These are phyloP conservation scores for sunflower (Helianthus annuus) DNA, from an alignment of 129 eudicot genomes.

Conservation along the genomic window HanXRQr2.0-SUNRISE NC_035445.2:78288793-78289292, in stretches of 20 bases:
- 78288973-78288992: slow-evolving; percentile 8
- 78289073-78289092: slow-evolving; percentile 27
- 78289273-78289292: slow-evolving; percentile 18
- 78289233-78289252: slow-evolving; percentile 13
- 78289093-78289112: slow-evolving; percentile 24
- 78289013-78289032: neutral
- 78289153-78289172: slow-evolving; percentile 1
- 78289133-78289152: slow-evolving; percentile 9
- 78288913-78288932: neutral
- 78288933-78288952: neutral
- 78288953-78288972: neutral
- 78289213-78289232: slow-evolving; percentile 30
- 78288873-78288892: neutral
- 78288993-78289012: neutral
- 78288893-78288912: no score
- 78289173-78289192: slow-evolving; percentile 23
- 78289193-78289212: slow-evolving; percentile 31
- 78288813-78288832: neutral
- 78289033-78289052: slow-evolving; percentile 1
- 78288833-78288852: neutral
- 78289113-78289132: slow-evolving; percentile 19
- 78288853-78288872: neutral
- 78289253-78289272: slow-evolving; percentile 1
- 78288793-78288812: neutral
- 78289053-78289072: slow-evolving; percentile 32